Evolutionary conservation across 768 basidiomycete species (phyloP), one percentile per base, ranked within the genome.

Genomic region (Xerocomellus intermedius): DNA sequence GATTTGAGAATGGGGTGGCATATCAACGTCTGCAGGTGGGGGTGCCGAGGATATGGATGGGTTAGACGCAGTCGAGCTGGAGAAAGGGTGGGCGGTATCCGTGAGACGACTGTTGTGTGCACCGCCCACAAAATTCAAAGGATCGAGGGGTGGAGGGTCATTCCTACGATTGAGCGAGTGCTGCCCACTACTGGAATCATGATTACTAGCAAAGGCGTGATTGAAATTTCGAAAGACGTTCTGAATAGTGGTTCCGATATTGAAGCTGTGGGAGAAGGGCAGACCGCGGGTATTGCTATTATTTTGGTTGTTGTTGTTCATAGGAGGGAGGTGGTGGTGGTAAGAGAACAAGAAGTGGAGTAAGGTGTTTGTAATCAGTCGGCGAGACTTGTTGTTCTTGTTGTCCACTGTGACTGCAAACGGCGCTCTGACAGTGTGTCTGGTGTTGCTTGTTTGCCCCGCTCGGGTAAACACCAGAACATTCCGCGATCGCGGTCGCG

Each of bases 201-300:
- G 58, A 44, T 44, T 54, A 0, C n/a, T 35, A 7, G 62, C 13
- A 13, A 73, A 68, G 33, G 71, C 69, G 26, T 71, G 69, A 54
- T 73, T 71, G 14, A 71, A 59, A 43, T 66, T 69, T 36, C 69
- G 64, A 33, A 71, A 60, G 35, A 71, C 67, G 19, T 56, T 71
- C 46, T 66, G 69, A 36, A 71, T 8, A 1, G 69, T 64, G 8
- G 67, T 59, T 26, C 65, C 67, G 12, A 71, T 21, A 19, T 66
- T 58, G 44, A 71, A 68, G 12, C 19, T 4, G 6, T 59, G 59
- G 8, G 57, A 4, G 26, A 71, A 65, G 26, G 36, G 60, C 3
- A 26, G 47, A 21, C 52, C 39, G 45, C 53, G 59, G 22, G 22
- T 0, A 26, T 57, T 44, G 35, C 53, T 28, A n/a, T 55, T 50